phyloP scores from a whole-genome alignment of 1,284 basidiomycete species.

The Fereydounia khargensis region DNA sequence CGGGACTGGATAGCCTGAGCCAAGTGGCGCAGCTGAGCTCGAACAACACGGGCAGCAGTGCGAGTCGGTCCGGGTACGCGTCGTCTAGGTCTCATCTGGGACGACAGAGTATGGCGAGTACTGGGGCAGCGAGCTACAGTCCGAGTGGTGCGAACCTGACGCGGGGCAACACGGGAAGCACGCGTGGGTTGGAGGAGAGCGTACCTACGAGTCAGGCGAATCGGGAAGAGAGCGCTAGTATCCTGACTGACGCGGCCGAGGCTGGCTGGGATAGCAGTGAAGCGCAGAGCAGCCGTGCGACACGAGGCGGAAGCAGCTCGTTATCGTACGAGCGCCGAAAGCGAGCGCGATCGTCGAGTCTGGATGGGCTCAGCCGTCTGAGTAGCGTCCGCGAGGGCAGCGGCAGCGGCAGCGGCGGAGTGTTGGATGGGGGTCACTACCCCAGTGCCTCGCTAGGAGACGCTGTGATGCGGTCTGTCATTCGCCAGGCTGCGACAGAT shows the following conservation, averaged over 20 bases:
- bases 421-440: slow-evolving; percentile 20
- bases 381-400: slow-evolving; percentile 19
- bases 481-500: slow-evolving; percentile 3
- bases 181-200: slow-evolving; percentile 8
- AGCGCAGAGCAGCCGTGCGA: slow-evolving; percentile 22
- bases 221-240: slow-evolving; percentile 2
- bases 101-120: slow-evolving; percentile 22
- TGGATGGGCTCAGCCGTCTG: slow-evolving; percentile 8
- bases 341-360: slow-evolving; percentile 13
- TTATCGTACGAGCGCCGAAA: slow-evolving; percentile 5
- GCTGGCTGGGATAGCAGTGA: slow-evolving; percentile 5
- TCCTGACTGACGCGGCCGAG: slow-evolving; percentile 5
- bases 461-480: slow-evolving; percentile 17
- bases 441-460: slow-evolving; percentile 26
- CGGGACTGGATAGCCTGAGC: slow-evolving; percentile 28
- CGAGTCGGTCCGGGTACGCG: slow-evolving; percentile 13
- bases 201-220: slow-evolving; percentile 2
- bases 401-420: too few relatives aligned
- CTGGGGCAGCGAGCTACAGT: slow-evolving; percentile 39
- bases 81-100: slow-evolving; percentile 7
- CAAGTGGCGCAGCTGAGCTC: slow-evolving; percentile 16
- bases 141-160: slow-evolving; percentile 19
- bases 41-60: slow-evolving; percentile 15
- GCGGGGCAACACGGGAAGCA: slow-evolving; percentile 28
- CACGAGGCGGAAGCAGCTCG: slow-evolving; percentile 13